Conservation (phyloP, 805 yeast species). For the Blastobotrys terrestris region DNA sequence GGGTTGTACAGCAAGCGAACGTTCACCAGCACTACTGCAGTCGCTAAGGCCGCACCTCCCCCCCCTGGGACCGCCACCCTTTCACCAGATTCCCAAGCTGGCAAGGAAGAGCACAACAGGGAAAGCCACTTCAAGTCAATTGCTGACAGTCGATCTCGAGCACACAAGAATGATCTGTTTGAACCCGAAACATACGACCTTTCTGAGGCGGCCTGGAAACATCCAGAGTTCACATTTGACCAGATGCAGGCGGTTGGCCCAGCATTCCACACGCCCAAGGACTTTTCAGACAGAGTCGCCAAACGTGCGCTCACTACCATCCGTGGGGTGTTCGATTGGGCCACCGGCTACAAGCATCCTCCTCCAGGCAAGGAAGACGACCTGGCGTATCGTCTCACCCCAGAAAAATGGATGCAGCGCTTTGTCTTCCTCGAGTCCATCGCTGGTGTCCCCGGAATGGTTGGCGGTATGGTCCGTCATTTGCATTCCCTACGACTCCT, state of each 20-base stretch:
- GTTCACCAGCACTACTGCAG: neutral
- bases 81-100: neutral
- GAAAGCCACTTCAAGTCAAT: neutral
- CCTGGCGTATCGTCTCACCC: slow-evolving; percentile 47
- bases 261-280: slow-evolving; percentile 47
- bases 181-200: slow-evolving; percentile 14
- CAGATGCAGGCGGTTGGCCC: slow-evolving; percentile 39
- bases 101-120: neutral
- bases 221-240: slow-evolving; percentile 35
- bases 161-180: slow-evolving; percentile 9
- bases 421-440: slow-evolving; percentile 60
- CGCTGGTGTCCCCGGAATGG: slow-evolving; percentile 80
- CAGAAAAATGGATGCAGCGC: slow-evolving; percentile 54
- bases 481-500: slow-evolving; percentile 56
- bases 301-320: slow-evolving; percentile 39
- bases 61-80: neutral
- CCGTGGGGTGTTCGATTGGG: slow-evolving; percentile 50
- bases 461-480: slow-evolving; percentile 67
- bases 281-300: slow-evolving; percentile 49
- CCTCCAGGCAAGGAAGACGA: slow-evolving; percentile 31
- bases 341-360: slow-evolving; percentile 55
- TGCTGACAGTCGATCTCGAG: neutral
- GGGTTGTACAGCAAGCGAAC: neutral
- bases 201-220: slow-evolving; percentile 34
- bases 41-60: neutral